These are phyloP conservation scores for Paracoccidioides lutzii DNA, from an alignment of 2,329 filamentous ascomycete genomes.

Conservation along the genomic window DNA sequence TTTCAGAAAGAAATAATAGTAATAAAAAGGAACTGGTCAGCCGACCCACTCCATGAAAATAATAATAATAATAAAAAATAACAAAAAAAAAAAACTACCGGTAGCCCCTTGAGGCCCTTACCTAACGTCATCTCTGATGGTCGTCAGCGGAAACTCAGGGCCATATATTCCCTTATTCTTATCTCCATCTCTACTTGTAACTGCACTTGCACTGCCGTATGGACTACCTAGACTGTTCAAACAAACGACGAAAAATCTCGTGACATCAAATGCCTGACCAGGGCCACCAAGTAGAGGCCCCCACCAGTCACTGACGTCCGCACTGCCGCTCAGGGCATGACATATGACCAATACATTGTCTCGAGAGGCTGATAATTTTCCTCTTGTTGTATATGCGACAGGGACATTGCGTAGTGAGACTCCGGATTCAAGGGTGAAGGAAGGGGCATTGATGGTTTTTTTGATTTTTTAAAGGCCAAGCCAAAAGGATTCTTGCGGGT, in stretches of 20 bases:
- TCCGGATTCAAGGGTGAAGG: conserved; percentile 87
- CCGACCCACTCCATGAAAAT: background rate
- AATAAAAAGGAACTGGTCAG: background rate
- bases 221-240: conserved; percentile 43
- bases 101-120: conserved; percentile 24
- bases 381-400: conserved; percentile 52
- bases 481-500: too few relatives aligned
- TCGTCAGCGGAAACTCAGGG: conserved; percentile 91
- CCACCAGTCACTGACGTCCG: conserved; percentile 46
- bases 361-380: conserved; percentile 40
- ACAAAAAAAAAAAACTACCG: too few relatives aligned
- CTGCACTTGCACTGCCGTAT: conserved; percentile 42
- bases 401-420: conserved; percentile 64
- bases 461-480: too few relatives aligned
- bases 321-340: conserved; percentile 42
- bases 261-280: conserved; percentile 42
- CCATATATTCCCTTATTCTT: conserved; percentile 65
- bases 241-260: conserved; percentile 42
- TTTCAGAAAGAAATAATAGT: too few relatives aligned
- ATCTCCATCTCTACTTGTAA: conserved; percentile 74
- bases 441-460: too few relatives aligned
- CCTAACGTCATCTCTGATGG: conserved; percentile 91
- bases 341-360: conserved; percentile 54
- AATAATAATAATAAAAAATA: too few relatives aligned
- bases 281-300: conserved; percentile 40